A percentile compares a stretch with the other conserved stretches of the same genome.
Evolutionary conservation across 1,139 yeast genomes (phyloP).

Genomic region (Yamadazyma aaseri): DNA sequence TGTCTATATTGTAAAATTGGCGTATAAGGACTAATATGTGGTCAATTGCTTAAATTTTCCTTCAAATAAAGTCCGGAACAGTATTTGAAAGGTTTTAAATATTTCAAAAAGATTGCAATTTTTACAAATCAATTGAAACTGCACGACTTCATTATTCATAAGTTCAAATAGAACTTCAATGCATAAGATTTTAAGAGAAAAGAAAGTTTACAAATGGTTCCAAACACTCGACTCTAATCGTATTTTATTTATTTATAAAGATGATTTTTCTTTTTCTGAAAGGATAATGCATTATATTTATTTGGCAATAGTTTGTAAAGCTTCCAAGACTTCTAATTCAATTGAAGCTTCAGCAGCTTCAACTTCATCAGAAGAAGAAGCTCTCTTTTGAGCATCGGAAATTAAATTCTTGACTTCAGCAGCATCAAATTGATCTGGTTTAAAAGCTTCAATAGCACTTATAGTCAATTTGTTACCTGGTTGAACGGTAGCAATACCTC

Average conservation of each 20-base stretch:
- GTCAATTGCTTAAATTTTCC: no score
- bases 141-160: no score
- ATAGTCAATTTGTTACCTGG: constrained; percentile 91
- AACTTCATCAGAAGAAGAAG: constrained; percentile 77
- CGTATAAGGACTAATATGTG: no score
- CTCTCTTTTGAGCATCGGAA: constrained; percentile 94
- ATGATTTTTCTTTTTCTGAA: background rate
- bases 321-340: constrained; percentile 95
- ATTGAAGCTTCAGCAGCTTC: constrained; percentile 94
- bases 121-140: no score
- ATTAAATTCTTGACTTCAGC: constrained; percentile 78
- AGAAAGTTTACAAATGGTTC: no score
- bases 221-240: no score
- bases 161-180: no score
- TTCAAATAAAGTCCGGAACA: no score
- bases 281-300: constrained; percentile 28
- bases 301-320: constrained; percentile 86
- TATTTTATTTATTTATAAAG: constrained; percentile 1
- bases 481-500: constrained; percentile 96
- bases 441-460: constrained; percentile 95
- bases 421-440: constrained; percentile 83
- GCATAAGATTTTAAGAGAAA: no score
- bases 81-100: no score
- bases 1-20: no score
- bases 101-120: no score